Evolutionary conservation across 805 yeast genomes (phyloP).

Genomic region (Yarrowia bubula): DNA sequence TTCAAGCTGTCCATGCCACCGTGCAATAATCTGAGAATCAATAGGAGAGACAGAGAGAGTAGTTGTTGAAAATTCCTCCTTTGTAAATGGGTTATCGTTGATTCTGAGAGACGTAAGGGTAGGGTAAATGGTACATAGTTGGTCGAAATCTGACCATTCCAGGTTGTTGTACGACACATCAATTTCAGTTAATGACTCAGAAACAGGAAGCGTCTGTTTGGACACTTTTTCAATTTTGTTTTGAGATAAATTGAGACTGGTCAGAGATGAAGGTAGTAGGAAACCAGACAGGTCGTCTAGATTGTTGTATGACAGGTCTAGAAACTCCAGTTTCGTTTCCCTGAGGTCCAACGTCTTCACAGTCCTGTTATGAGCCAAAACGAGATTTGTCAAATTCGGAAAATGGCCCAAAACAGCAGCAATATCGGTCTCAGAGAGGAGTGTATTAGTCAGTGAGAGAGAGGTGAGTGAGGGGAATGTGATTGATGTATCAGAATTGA

Average conservation of each 20-base stretch:
- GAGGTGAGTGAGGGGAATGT: background rate
- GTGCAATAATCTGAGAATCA: conserved; percentile 2
- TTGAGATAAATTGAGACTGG: background rate
- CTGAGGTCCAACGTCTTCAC: background rate
- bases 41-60: conserved; percentile 6
- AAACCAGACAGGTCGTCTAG: background rate
- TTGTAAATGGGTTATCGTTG: conserved; percentile 8
- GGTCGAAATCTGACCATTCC: conserved; percentile 6
- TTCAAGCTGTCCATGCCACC: background rate
- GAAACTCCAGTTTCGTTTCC: background rate
- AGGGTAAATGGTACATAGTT: background rate
- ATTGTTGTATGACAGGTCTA: background rate
- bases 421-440: background rate
- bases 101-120: background rate
- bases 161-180: conserved; percentile 1
- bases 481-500: background rate
- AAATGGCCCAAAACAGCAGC: background rate
- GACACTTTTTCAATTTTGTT: background rate
- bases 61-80: background rate
- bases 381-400: conserved; percentile 1
- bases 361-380: background rate
- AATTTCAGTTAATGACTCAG: background rate
- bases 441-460: background rate
- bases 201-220: background rate
- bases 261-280: background rate